Evolutionary conservation across 345 rosid species (phyloP), one percentile per base, ranked within the genome.

Genomic region (Nephelium lappaceum): DNA sequence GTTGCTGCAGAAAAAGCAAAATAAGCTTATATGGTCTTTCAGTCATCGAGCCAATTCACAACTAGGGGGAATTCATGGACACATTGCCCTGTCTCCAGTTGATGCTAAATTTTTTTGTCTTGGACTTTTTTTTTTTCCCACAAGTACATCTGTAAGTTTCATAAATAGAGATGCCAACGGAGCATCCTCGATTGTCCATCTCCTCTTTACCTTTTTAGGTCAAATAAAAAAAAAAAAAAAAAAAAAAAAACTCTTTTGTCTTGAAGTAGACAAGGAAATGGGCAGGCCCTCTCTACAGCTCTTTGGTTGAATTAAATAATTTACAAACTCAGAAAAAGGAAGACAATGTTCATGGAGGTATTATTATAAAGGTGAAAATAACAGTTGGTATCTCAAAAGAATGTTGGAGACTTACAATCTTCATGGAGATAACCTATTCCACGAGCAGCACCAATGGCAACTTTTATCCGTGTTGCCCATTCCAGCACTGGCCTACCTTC

Each of bases 351-450:
- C 39, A 45, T 24, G 27, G 72, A 36, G 43, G 57, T 45, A 60
- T 39, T 3, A 69, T 24, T 43, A 16, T 77, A 72, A 78, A 76
- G 42, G 63, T 19, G 69, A 68, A 64, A 0, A 42, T 11, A 53
- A 75, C 64, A 67, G 25, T 53, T 77, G 51, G 72, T 73, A 61
- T 45, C 27, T 19, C 71, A 79, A 39, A 71, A 58, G 77, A 73
- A 63, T 53, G 70, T 72, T 38, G 43, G 23, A 76, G 72, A 81
- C 95, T 88, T 85, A 93, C 99, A 95, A 79, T 92, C 98, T 84
- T 95, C 98, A 87, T 95, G 98, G 75, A 95, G 99, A 87, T 95
- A 95, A 85, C 97, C 95, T 84, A 93, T 73, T 75, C 99, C 99
- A 70, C 98, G 99, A 85, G 98, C 98, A 38, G 98, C 99, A 76